A percentile compares a stretch with the other conserved stretches of the same genome.
Evolutionary conservation across 148 eudicot species (phyloP).

Genomic region (Cornus controversa): DNA sequence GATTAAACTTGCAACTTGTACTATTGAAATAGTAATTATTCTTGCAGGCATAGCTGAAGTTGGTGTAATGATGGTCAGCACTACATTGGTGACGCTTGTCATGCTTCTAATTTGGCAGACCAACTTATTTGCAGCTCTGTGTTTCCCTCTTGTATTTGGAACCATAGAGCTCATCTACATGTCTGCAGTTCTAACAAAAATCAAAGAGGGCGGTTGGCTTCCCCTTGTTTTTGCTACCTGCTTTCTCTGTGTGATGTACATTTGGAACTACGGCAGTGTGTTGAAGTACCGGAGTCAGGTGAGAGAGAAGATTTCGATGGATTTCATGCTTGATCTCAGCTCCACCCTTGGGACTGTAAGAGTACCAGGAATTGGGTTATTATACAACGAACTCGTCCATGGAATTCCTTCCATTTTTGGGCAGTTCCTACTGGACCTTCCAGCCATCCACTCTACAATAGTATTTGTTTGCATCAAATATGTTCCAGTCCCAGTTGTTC

Average conservation of each 20-base stretch:
- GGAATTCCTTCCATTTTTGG: slow-evolving; percentile 89
- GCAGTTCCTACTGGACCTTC: slow-evolving; percentile 74
- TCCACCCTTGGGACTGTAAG: slow-evolving; percentile 78
- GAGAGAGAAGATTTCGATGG: slow-evolving; percentile 72
- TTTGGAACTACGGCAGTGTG: slow-evolving; percentile 94
- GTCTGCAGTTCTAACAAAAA: slow-evolving; percentile 80
- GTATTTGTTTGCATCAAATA: slow-evolving; percentile 88
- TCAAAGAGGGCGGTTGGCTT: slow-evolving; percentile 92
- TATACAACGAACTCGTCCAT: slow-evolving; percentile 86
- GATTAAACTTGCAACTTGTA: not conserved
- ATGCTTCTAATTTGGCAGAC: slow-evolving; percentile 98
- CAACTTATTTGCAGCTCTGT: slow-evolving; percentile 62
- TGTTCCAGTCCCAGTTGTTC: slow-evolving; percentile 78
- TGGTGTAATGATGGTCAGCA: slow-evolving; percentile 94
- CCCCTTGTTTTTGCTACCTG: slow-evolving; percentile 78
- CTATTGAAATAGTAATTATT: not conserved
- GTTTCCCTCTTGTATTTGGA: slow-evolving; percentile 81
- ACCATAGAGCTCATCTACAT: slow-evolving; percentile 69
- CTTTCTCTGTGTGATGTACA: slow-evolving; percentile 83
- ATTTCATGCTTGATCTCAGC: slow-evolving; percentile 73
- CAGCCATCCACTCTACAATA: slow-evolving; percentile 81
- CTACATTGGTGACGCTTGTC: slow-evolving; percentile 83
- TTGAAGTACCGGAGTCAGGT: slow-evolving; percentile 87
- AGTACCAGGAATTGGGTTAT: slow-evolving; percentile 79
- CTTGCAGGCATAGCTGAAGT: slow-evolving; percentile 93